Percentiles rank a stretch among this genome's conserved stretches.
phyloP scores from a whole-genome alignment of 2,329 filamentous ascomycete genomes.

The Dothideomycetes sp. region DNA sequence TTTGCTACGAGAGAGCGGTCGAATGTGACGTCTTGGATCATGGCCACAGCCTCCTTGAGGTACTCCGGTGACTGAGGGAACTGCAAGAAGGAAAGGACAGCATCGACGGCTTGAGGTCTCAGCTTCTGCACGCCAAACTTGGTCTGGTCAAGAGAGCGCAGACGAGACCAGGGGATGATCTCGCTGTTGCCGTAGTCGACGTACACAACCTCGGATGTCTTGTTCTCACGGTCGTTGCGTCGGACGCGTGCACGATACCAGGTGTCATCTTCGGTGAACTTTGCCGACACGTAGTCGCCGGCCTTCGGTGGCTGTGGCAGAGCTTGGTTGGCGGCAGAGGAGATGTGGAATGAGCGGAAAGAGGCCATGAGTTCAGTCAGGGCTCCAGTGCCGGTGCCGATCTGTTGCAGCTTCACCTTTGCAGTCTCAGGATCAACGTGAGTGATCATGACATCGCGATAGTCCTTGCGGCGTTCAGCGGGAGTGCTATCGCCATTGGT shows the following conservation, averaged over 20 bases:
- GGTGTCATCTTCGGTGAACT: constrained; percentile 77
- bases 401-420: constrained; percentile 80
- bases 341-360: constrained; percentile 84
- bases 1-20: constrained; percentile 70
- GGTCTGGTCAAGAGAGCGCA: constrained; percentile 67
- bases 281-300: constrained; percentile 82
- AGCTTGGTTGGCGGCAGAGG: constrained; percentile 65
- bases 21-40: constrained; percentile 64
- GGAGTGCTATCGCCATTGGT: constrained; percentile 40
- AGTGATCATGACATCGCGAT: constrained; percentile 87
- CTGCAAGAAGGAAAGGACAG: constrained; percentile 78
- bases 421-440: constrained; percentile 69
- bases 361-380: constrained; percentile 81
- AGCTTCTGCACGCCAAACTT: constrained; percentile 76
- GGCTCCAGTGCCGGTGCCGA: constrained; percentile 74
- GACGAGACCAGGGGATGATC: constrained; percentile 69
- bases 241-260: constrained; percentile 93
- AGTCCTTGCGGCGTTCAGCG: constrained; percentile 65
- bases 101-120: constrained; percentile 77
- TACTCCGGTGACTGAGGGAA: constrained; percentile 77
- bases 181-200: constrained; percentile 96
- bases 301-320: constrained; percentile 72
- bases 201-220: constrained; percentile 84
- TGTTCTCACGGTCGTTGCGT: constrained; percentile 81
- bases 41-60: constrained; percentile 65